Evolutionary conservation across 805 yeast genomes (phyloP).

Genomic region (Alloascoidea hylecoeti): DNA sequence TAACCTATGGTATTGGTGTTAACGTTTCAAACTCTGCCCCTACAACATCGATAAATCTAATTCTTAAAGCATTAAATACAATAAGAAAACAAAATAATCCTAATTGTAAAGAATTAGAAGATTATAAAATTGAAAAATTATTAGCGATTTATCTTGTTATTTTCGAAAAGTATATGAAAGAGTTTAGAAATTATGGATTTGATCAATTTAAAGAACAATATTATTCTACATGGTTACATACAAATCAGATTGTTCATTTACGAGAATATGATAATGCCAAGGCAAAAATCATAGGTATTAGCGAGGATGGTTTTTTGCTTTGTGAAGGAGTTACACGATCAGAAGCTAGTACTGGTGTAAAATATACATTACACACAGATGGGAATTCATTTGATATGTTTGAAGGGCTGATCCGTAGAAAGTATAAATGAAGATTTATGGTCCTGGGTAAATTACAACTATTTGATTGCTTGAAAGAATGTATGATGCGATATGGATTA

Average conservation of each 20-base stretch:
- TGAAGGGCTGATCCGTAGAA: constrained; percentile 68
- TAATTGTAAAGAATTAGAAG: constrained; percentile 28
- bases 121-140: constrained; percentile 29
- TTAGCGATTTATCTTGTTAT: constrained; percentile 55
- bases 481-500: no score
- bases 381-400: constrained; percentile 96
- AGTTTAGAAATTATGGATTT: constrained; percentile 55
- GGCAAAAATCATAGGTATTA: constrained; percentile 69
- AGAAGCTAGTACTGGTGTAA: constrained; percentile 34
- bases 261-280: constrained; percentile 33
- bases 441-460: no score
- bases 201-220: constrained; percentile 52
- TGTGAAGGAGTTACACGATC: constrained; percentile 50
- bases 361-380: constrained; percentile 78
- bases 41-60: constrained; percentile 72
- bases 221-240: constrained; percentile 80
- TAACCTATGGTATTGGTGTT: constrained; percentile 80
- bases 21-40: constrained; percentile 82
- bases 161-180: constrained; percentile 46
- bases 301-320: constrained; percentile 68
- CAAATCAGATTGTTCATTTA: constrained; percentile 58
- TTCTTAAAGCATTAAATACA: constrained; percentile 47
- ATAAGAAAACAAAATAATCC: constrained; percentile 28
- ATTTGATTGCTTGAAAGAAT: no score
- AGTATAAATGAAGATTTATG: constrained; percentile 12